These are phyloP conservation scores for Haematococcus sp. DNA, from an alignment of 139 green algal species.

Conservation along the genomic window DNA sequence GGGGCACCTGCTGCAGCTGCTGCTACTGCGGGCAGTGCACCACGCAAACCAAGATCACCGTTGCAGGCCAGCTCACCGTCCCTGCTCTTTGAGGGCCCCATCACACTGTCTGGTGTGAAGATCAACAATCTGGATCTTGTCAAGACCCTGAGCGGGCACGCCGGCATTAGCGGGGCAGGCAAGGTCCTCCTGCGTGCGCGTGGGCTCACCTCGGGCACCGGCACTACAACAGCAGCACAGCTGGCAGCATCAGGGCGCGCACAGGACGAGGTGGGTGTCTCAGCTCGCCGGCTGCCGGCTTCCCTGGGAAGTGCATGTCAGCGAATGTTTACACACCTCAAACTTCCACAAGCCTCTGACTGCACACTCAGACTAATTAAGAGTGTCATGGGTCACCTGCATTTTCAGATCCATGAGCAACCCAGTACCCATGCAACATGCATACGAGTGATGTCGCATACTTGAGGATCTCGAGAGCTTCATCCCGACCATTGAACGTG, in stretches of 20 bases:
- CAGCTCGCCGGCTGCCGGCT: conserved; percentile 19
- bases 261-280: background rate
- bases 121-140: conserved; percentile 55
- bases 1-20: too few species aligned
- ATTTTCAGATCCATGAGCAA: too few species aligned
- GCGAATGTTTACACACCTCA: too few species aligned
- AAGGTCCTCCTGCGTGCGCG: conserved; percentile 30
- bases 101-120: conserved; percentile 38
- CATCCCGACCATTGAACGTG: too few species aligned
- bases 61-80: background rate
- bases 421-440: too few species aligned
- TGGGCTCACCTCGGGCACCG: background rate
- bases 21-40: background rate
- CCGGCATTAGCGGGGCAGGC: conserved; percentile 22
- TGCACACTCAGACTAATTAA: too few species aligned
- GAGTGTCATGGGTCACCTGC: too few species aligned
- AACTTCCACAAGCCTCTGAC: too few species aligned
- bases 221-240: background rate
- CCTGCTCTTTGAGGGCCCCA: conserved; percentile 17
- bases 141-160: conserved; percentile 19
- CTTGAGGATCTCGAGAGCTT: too few species aligned
- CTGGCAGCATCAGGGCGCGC: too few species aligned
- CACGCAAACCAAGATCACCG: background rate
- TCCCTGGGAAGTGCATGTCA: too few species aligned
- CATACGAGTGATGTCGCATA: too few species aligned